phyloP scores from a whole-genome alignment of 306 rosid species.

The Vigna unguiculata region DNA sequence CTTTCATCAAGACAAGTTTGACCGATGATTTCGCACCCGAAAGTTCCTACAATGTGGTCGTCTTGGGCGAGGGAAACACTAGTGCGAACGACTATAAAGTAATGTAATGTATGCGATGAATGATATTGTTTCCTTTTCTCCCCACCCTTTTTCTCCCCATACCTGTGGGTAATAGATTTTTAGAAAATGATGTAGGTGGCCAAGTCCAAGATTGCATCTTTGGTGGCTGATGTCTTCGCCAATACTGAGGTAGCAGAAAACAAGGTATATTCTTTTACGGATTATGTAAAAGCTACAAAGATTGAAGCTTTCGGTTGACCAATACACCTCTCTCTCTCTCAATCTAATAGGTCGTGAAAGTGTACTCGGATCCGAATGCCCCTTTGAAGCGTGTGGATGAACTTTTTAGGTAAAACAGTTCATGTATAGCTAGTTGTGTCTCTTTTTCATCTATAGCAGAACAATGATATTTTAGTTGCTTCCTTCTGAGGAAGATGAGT shows the following conservation, averaged over 20 bases:
- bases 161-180: slow-evolving; percentile 6
- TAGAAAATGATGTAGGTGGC: slow-evolving; percentile 62
- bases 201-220: slow-evolving; percentile 76
- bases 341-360: slow-evolving; percentile 75
- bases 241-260: slow-evolving; percentile 93
- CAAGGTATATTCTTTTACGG: slow-evolving; percentile 65
- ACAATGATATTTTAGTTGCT: slow-evolving; percentile 5
- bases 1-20: slow-evolving; percentile 85
- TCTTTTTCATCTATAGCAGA: slow-evolving; percentile 12
- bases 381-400: slow-evolving; percentile 69
- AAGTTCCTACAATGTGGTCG: slow-evolving; percentile 77
- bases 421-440: not conserved
- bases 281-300: not conserved
- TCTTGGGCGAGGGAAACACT: slow-evolving; percentile 71
- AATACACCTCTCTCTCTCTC: not conserved
- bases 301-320: slow-evolving; percentile 27
- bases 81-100: slow-evolving; percentile 95
- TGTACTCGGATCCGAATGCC: slow-evolving; percentile 74
- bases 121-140: slow-evolving; percentile 35
- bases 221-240: slow-evolving; percentile 89
- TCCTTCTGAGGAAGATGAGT: slow-evolving; percentile 5
- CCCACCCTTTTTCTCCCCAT: not conserved
- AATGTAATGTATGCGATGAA: slow-evolving; percentile 96
- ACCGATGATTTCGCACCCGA: slow-evolving; percentile 81
- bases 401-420: slow-evolving; percentile 72